Percentiles rank a stretch among this genome's conserved stretches.
Conservation (phyloP, 768 basidiomycete genomes). For the Lactarius hengduanensis region DNA sequence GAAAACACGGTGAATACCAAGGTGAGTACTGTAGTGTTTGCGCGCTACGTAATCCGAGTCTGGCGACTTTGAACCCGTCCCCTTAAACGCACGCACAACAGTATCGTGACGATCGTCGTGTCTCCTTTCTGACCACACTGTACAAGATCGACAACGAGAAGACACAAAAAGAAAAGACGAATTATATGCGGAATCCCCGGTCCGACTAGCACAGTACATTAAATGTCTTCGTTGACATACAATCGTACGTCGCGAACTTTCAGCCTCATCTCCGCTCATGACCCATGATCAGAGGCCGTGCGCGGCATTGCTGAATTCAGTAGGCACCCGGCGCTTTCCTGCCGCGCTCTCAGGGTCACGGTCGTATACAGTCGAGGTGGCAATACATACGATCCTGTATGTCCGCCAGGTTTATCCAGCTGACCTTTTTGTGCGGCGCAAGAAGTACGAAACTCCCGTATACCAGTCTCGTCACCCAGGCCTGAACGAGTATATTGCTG, state of each 20-base stretch:
- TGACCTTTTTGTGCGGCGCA: conserved; percentile 81
- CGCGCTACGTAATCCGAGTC: too few relatives aligned
- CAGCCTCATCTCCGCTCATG: conserved; percentile 32
- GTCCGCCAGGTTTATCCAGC: conserved; percentile 88
- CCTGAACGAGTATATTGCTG: conserved; percentile 87
- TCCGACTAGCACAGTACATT: conserved; percentile 2
- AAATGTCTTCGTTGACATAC: conserved; percentile 33
- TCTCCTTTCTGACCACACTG: not conserved
- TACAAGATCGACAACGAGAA: not conserved
- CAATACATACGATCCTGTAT: conserved; percentile 89
- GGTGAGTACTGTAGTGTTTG: too few relatives aligned
- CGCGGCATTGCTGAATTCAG: conserved; percentile 71
- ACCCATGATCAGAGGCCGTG: conserved; percentile 45
- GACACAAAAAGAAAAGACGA: not conserved
- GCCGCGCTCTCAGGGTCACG: not conserved
- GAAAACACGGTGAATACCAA: not conserved
- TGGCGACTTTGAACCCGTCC: too few relatives aligned
- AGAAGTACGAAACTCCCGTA: conserved; percentile 88
- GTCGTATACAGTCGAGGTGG: conserved; percentile 73
- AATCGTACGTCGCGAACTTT: conserved; percentile 33
- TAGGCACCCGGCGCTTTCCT: conserved; percentile 36
- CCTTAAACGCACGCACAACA: too few relatives aligned
- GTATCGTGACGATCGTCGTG: not conserved
- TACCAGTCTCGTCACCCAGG: conserved; percentile 92
- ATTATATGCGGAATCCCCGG: conserved; percentile 9